Evolutionary conservation across 495 filamentous ascomycete genomes (phyloP).

Genomic region (Penicillium cinerascens): DNA sequence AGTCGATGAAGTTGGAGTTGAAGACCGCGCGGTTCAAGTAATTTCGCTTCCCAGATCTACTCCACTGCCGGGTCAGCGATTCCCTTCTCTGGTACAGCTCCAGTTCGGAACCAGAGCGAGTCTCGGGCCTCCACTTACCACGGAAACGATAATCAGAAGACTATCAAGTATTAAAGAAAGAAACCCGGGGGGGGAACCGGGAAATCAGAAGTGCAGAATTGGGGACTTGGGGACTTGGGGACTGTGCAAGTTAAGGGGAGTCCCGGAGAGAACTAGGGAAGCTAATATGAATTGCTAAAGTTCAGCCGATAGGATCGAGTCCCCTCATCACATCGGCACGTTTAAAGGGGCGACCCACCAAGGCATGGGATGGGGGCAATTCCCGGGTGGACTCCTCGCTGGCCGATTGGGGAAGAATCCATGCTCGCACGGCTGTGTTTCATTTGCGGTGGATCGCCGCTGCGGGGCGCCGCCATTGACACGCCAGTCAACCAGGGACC

Average conservation of each 20-base stretch:
- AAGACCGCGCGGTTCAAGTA: neutral
- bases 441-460: slow-evolving; percentile 19
- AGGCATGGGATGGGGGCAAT: slow-evolving; percentile 5
- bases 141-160: neutral
- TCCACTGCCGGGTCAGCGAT: slow-evolving; percentile 7
- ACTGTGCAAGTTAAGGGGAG: neutral
- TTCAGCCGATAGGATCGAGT: neutral
- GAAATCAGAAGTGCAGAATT: neutral
- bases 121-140: slow-evolving; percentile 7
- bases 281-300: neutral
- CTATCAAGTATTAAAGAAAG: neutral
- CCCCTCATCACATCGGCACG: slow-evolving; percentile 2
- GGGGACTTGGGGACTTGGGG: neutral
- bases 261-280: neutral
- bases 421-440: slow-evolving; percentile 18
- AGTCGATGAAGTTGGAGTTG: neutral
- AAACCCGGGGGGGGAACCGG: neutral
- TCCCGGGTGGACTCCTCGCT: slow-evolving; percentile 1
- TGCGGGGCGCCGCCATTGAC: slow-evolving; percentile 11
- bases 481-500: neutral
- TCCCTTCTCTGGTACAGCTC: neutral
- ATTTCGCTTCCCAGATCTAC: neutral
- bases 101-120: neutral
- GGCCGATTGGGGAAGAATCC: slow-evolving; percentile 4
- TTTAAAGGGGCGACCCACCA: slow-evolving; percentile 20